Base-by-base conservation (phyloP, 768 basidiomycete genomes). In the Auriscalpium vulgare region DNA sequence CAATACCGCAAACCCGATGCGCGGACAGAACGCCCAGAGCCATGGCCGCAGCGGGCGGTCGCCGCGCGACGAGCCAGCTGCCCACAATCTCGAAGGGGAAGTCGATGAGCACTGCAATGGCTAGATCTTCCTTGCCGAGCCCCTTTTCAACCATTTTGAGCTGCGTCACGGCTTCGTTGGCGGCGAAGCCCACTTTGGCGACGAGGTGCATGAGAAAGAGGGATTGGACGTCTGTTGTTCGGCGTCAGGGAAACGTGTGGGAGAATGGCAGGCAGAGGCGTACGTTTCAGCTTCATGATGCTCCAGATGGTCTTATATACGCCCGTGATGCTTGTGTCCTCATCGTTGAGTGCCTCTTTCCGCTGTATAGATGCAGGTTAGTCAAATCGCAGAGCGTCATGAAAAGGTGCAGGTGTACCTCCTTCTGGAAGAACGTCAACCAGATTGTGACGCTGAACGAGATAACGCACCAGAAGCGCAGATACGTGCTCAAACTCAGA, bases 111-210 rank as follows among this genome's bases (percentile, higher is more conserved):
- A 95, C 95, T 4, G 92, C 88, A 14, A 94, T 77, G n/a, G 97
- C 94, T 38, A 98, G 78, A 64, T 99, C 97, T 74, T 98, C 97
- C 43, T 94, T 87, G 56, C 85, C 88, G 53, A 99, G 78, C 2
- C 97, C 97, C 67, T 98, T 98, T 70, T 99, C 97, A 44, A 99
- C 88, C 73, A 98, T 82, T 67, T 99, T 99, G 46, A 98, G 78
- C 21, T 82, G 84, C 3, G 91, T 93, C 11, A 86, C 89, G 7
- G 92, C 87, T 47, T 98, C 97, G 71, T 93, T 92, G 23, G 92
- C 91, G 48, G 91, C 90, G 69, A 94, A 97, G 34, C 95, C 95
- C 58, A 99, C 77, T 72, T 98, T 99, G 35, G 91, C 87, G 60
- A 97, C 82, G 35, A 97, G 75, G 67, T 98, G 92, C 63, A 99